Evolutionary conservation across 805 yeast genomes (phyloP).

Genomic region (Cyberlindnera maclurae): DNA sequence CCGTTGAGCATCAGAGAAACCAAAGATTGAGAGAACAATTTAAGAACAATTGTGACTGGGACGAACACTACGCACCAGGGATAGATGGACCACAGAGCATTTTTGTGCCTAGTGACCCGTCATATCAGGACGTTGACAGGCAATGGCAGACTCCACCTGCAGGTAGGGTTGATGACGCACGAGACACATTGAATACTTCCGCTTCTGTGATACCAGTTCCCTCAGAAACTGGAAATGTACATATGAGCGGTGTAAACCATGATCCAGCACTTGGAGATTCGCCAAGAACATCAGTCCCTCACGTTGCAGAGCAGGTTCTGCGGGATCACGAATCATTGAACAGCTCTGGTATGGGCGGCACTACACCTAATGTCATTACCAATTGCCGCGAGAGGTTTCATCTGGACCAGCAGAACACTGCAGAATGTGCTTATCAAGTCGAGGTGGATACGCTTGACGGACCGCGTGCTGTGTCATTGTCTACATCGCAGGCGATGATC

Average conservation of each 20-base stretch:
- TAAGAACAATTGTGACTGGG: slow-evolving; percentile 5
- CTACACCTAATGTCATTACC: slow-evolving; percentile 6
- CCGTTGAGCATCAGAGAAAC: slow-evolving; percentile 20
- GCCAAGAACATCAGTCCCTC: no score
- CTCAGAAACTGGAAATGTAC: no score
- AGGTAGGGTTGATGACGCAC: background rate
- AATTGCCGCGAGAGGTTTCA: slow-evolving; percentile 18
- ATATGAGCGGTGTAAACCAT: no score
- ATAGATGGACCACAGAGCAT: slow-evolving; percentile 5
- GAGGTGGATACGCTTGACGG: slow-evolving; percentile 12
- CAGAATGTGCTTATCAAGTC: slow-evolving; percentile 9
- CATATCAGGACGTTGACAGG: slow-evolving; percentile 1
- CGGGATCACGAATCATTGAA: slow-evolving; percentile 7
- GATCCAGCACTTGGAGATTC: no score
- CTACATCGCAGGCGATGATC: slow-evolving; percentile 21
- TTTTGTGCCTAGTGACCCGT: slow-evolving; percentile 6
- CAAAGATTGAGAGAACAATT: slow-evolving; percentile 18
- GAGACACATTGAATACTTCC: background rate
- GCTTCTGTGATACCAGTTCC: no score
- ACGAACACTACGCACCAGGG: slow-evolving; percentile 5
- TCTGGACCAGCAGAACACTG: slow-evolving; percentile 13
- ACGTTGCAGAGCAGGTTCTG: no score
- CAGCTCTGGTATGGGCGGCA: slow-evolving; percentile 13
- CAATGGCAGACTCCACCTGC: slow-evolving; percentile 1
- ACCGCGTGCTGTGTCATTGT: slow-evolving; percentile 12